A percentile compares a stretch with the other conserved stretches of the same genome.
These are phyloP conservation scores for Tricladium varicosporioides DNA, from an alignment of 2,329 filamentous ascomycete species.

Conservation along the genomic window DNA sequence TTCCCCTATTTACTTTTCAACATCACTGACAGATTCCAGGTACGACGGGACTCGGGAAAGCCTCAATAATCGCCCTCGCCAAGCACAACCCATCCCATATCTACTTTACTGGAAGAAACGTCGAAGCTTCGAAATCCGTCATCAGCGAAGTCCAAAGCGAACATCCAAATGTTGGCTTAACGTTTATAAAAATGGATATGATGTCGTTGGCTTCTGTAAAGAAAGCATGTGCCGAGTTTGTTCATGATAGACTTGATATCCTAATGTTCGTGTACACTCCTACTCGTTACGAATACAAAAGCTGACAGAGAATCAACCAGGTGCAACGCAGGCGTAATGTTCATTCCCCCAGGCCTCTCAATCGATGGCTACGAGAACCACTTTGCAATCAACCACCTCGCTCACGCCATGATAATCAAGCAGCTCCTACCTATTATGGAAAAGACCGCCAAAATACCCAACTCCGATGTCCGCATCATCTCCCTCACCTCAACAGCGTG, in stretches of 20 bases:
- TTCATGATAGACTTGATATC: slow-evolving; percentile 40
- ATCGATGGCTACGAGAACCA: slow-evolving; percentile 47
- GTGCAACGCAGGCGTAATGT: slow-evolving; percentile 44
- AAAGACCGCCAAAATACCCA: slow-evolving; percentile 16
- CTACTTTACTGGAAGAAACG: not conserved
- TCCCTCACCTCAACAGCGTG: not conserved
- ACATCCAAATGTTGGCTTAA: not conserved
- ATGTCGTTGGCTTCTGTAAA: slow-evolving; percentile 42
- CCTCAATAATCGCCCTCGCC: not conserved
- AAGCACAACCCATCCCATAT: not conserved
- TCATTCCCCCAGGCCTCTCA: slow-evolving; percentile 35
- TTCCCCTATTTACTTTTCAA: not conserved
- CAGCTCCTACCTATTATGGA: slow-evolving; percentile 35
- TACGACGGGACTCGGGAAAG: not conserved
- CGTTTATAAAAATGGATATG: slow-evolving; percentile 36
- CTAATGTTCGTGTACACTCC: slow-evolving; percentile 33
- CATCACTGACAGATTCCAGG: not conserved
- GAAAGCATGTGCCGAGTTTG: slow-evolving; percentile 39
- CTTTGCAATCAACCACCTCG: slow-evolving; percentile 48
- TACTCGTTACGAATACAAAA: no score
- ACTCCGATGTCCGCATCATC: slow-evolving; percentile 14
- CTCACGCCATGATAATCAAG: slow-evolving; percentile 44
- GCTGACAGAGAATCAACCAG: no score
- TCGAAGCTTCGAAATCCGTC: slow-evolving; percentile 19
- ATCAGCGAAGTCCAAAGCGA: slow-evolving; percentile 5